These are phyloP conservation scores for Rubia balearica DNA, from an alignment of 305 asterid genomes.

Conservation along the genomic window DNA sequence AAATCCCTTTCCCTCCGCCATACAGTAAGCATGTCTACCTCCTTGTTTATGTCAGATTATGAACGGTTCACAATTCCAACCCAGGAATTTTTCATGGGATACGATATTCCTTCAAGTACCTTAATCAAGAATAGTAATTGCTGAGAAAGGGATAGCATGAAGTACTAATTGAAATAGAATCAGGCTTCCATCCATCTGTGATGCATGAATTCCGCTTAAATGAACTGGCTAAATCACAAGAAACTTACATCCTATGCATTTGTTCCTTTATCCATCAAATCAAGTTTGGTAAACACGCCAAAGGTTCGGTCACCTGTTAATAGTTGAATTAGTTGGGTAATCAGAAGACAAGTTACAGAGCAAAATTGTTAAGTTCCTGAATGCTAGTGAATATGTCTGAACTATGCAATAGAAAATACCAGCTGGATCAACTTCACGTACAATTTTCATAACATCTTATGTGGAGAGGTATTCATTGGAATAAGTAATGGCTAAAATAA, in stretches of 20 bases:
- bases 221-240: neutral
- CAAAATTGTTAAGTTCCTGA: neutral
- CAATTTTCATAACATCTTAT: conserved; percentile 38
- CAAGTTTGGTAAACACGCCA: conserved; percentile 40
- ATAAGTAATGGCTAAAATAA: conserved; percentile 38
- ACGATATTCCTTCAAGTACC: conserved; percentile 45
- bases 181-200: neutral
- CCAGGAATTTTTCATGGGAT: conserved; percentile 39
- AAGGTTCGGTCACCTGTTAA: conserved; percentile 36
- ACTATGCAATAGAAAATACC: conserved; percentile 20
- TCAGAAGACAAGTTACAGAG: neutral
- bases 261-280: conserved; percentile 44
- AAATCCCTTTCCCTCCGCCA: conserved; percentile 32
- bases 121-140: conserved; percentile 9
- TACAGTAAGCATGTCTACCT: conserved; percentile 30
- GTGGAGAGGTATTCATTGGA: conserved; percentile 45
- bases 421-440: conserved; percentile 41
- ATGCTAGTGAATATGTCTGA: neutral
- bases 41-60: conserved; percentile 36
- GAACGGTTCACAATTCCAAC: conserved; percentile 45
- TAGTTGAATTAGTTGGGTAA: neutral
- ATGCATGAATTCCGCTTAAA: neutral
- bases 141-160: neutral
- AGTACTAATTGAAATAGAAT: neutral
- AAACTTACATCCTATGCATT: conserved; percentile 38